Evolutionary conservation across 192 early-diverging fungal genomes (phyloP), one percentile per base, ranked within the genome.

Genomic region (Pilaira anomala): DNA sequence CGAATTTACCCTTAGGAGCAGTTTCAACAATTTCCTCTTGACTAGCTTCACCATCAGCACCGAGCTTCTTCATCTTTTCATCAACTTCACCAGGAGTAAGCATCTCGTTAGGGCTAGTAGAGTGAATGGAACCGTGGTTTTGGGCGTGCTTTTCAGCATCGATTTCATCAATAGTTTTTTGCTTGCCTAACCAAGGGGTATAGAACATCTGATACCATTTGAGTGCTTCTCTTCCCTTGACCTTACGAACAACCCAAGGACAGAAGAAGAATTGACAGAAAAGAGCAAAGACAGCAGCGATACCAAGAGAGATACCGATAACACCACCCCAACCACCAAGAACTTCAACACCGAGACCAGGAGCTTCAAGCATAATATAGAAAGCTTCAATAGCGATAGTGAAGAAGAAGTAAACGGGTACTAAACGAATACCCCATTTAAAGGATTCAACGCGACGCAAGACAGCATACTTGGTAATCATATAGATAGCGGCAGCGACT

Each of bases 281-380:
- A 13, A 79, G 56, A 30, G 80, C 82, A 62, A 87, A 78, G 2
- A 61, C 63, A n/a, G 63, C 71, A 40, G 76, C 83, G 26, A 88
- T 73, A 67, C 87, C 89, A 57, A 85, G 67, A 48, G 81, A 77
- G 24, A 87, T 83, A 44, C 85, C 90, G 55, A 89, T 67, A 39
- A 82, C 69, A 36, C 73, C 66, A 21, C 83, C 87, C 19, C 76
- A 52, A 3, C 67, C 53, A 12, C 28, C 18, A 25, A 84, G 56
- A 16, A 62, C 59, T 39, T 73, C 62, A 3, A 75, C 69, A 22
- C 76, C 76, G 24, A 69, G 49, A 33, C 79, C 74, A 1, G 86
- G 79, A 3, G 83, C 84, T 76, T 90, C 90, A 80, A 78, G 84
- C 49, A 91, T 81, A 49, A 90, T 80, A 67, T 88, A 90, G 68